Base-by-base conservation (phyloP, 495 filamentous ascomycete species). In the Trichoderma virens region DNA sequence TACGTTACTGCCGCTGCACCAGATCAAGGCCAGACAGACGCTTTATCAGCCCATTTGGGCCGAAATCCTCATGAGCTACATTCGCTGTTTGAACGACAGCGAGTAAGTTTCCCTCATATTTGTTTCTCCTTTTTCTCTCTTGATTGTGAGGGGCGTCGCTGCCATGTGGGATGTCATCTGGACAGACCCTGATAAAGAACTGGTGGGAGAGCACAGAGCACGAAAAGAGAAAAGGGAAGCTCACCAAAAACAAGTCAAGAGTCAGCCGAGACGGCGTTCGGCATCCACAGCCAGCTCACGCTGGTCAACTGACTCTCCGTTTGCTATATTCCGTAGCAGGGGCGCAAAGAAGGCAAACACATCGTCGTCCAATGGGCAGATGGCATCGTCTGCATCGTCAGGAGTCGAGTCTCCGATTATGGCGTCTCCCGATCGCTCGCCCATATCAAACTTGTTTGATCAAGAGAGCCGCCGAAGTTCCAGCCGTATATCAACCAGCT, bases 91-190 rank as follows among this genome's bases (percentile, higher is more conserved):
- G 25, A 8, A 28, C 47, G 51, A 30, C 51, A 18, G 11, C 51
- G 11, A 30, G 11, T 11, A 60, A 31, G 16, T n/a, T 20, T 51
- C 39, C 25, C 61, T 62, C 9, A 11, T 63, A 13, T 16, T 6
- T 51, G 64, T n/a, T 28, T 41, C 63, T 2, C 11, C 13, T 51
- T 25, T 20, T n/a, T 64, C 35, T 56, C 61, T 23, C 8, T 16
- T 34, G 16, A 35, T 16, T 13, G 5, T 18, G 23, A 56, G 51
- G 51, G 27, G 27, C 51, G 30, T 56, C 13, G 25, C 13, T 67
- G 71, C 60, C 32, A 84, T 84, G 82, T 84, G 82, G 62, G 80
- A 83, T 63, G 77, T 81, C 54, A 70, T 80, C 63, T 84, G 80
- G 80, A 71, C 74, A 6, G 81, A 83, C 62, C 73, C 76, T 30